Conservation (phyloP, 768 basidiomycete species). For the Trametes cinnabarina region DNA sequence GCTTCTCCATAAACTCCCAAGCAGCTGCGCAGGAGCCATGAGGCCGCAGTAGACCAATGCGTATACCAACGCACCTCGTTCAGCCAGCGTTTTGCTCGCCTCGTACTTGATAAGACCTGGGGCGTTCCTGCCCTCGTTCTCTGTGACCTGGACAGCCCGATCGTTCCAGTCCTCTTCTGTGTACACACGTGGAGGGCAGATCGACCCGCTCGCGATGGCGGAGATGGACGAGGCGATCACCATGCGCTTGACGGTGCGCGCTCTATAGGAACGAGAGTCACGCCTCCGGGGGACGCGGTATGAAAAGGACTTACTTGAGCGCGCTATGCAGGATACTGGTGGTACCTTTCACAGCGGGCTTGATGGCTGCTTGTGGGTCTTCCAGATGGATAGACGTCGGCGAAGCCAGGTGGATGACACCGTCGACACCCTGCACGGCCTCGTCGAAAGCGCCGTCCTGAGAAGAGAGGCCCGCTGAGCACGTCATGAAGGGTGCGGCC, state of each 20-base stretch:
- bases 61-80: constrained; percentile 30
- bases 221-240: constrained; percentile 59
- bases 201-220: constrained; percentile 30
- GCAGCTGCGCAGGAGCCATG: constrained; percentile 41
- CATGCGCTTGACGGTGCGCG: constrained; percentile 50
- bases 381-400: constrained; percentile 49
- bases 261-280: constrained; percentile 19
- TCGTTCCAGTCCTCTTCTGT: constrained; percentile 64
- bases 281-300: too few species aligned
- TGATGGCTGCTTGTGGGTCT: constrained; percentile 52
- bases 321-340: constrained; percentile 57
- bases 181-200: constrained; percentile 31
- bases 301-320: neutral
- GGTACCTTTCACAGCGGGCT: constrained; percentile 73
- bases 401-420: constrained; percentile 64
- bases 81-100: constrained; percentile 57
- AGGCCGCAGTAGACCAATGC: too few species aligned
- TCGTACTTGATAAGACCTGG: constrained; percentile 43
- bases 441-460: constrained; percentile 72
- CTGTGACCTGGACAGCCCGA: constrained; percentile 40
- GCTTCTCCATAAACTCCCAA: constrained; percentile 46
- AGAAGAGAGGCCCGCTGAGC: neutral
- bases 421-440: constrained; percentile 70
- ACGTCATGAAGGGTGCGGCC: too few species aligned
- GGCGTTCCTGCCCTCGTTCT: constrained; percentile 48